Base-by-base conservation (phyloP, 495 filamentous ascomycete species). In the Entonaema liquescens region DNA sequence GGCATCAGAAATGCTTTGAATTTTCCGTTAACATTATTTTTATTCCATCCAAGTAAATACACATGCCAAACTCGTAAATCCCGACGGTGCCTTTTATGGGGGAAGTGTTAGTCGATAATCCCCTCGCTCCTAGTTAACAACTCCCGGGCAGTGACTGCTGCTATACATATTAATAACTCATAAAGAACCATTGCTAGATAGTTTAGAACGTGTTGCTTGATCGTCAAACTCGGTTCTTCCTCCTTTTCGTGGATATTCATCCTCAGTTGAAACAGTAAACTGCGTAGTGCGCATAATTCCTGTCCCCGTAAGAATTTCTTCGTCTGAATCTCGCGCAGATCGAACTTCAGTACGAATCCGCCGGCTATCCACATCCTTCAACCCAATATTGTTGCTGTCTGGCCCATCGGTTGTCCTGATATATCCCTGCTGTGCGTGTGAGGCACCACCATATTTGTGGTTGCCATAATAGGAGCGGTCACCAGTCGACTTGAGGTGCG, bases 291-390 rank as follows among this genome's bases (percentile, higher is more conserved):
- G 36, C 65, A 75, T 69, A 19, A 75, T 75, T 7, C 73, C 73
- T 2, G 70, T 73, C n/a, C 65, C 64, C 15, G 73, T 75, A 17
- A 75, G 70, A 23, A 75, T 75, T 54, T 73, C 70, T 50, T 75
- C 73, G 59, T 73, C 70, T 1, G 69, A 72, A 44, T 72, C 73
- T 53, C 58, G 55, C 15, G 64, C 56, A 1, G 59, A 62, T 6
- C 58, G 59, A 13, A 67, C 47, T 49, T 68, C 62, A 29, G 65
- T 70, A 4, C 55, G 69, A 19, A 58, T 19, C 17, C 69, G 68
- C 33, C 55, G 50, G 17, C 70, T 49, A 3, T 36, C 52, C 61
- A 73, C 59, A n/a, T 71, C 68, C 36, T 73, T 75, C 42, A 69
- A 57, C 12, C 49, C 65, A 7, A 73, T 68, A 13, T 25, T 25